Base-by-base conservation (phyloP, 129 eudicot genomes). In the Glebionis coronaria region DNA sequence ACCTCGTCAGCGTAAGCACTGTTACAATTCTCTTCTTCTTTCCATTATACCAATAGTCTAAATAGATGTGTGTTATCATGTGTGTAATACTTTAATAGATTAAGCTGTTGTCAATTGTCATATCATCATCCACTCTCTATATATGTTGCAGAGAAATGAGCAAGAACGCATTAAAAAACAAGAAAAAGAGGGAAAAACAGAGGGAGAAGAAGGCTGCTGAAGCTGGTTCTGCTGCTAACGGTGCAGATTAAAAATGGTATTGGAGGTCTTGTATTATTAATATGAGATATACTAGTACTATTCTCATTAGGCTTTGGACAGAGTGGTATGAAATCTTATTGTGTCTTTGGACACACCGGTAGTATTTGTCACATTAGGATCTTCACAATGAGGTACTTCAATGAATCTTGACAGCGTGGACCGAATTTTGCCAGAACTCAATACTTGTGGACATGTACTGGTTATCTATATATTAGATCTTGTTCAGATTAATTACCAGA, bases 141-240 rank as follows among this genome's bases (percentile, higher is more conserved):
- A 16, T 80, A 81, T 53, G 35, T 62, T 63, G 44, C 70, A 77
- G 95, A 61, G 96, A 92, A 79, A 56, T 82, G 84, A 92, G 96
- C 84, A 92, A 92, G 76, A 88, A 85, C 61, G 96, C 98, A 16
- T 66, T 92, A 82, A 92, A 63, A 73, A 92, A 92, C 88, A 88
- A 88, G 96, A 92, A 92, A 59, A 92, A 92, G 70, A 83, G 98
- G 74, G 98, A 88, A 77, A 91, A 91, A 59, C 96, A 87, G 68
- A 80, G 79, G 77, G 95, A 92, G 85, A 92, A 88, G 73, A 88
- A 92, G 80, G 85, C 95, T 61, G 91, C 89, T 12, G 98, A 84
- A 82, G 91, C 46, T 55, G 84, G 85, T 35, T 71, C 78, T 23
- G 77, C 69, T 71, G 76, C 72, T 27, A 53, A 63, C 4, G 80